Evolutionary conservation across 1,284 basidiomycete genomes (phyloP), one percentile per base, ranked within the genome.

Genomic region (Microbotryum violaceum): DNA sequence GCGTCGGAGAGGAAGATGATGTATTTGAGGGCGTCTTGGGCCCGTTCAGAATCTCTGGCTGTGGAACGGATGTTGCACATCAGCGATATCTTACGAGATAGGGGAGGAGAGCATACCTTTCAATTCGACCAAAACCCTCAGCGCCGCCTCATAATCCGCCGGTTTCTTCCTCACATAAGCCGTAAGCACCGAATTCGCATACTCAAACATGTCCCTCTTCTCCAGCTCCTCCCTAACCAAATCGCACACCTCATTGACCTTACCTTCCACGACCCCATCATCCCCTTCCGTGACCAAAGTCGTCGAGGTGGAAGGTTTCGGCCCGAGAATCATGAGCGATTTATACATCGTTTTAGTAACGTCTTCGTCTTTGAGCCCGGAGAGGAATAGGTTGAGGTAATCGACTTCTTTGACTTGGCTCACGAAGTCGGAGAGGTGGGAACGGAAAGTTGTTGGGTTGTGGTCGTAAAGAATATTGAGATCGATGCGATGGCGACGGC

Each of bases 1-100:
- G 92, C 91, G 72, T 97, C 91, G 20, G 91, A 91, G 37, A 99
- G 82, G 81, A 97, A 99, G 74, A 99, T 96, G 75, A 98, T 88
- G 73, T 98, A 99, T 75, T 94, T 97, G 71, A 97, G 88, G 3
- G 94, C 94, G 60, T 97, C 92, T 73, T 97, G 91, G 6, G 96
- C 89, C 1, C 91, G 77, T 46, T 84, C 81, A 0, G 86, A 83
- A 66, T 89, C 82, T 10, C 79, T 80, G 29, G 84, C 89, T 91
- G 70, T 49, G 31, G 27, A 27, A 27, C 6, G 27, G 27, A 27
- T 27, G 27, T 6, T 27, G 27, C 27, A 27, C 27, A 27, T 27
- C 27, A 27, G 27, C 27, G 6, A 27, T 27, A 4, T 1, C 27
- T 27, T 27, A 27, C 27, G 27, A 27, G 27, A 27, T 27, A 27